Evolutionary conservation across 2,329 filamentous ascomycete genomes (phyloP).

Genomic region (Colletotrichum sp.): DNA sequence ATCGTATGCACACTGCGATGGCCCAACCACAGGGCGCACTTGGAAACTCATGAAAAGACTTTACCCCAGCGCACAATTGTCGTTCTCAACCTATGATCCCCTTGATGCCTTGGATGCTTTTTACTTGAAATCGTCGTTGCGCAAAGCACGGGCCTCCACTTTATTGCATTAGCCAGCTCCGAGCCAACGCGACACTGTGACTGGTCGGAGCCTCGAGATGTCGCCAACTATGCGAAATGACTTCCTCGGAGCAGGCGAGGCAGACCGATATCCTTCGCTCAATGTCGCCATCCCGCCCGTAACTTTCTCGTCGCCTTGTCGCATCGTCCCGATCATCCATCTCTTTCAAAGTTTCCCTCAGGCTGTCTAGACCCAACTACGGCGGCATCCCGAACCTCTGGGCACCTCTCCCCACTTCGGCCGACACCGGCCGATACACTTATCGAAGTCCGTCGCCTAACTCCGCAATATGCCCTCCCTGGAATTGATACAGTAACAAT

Average conservation of each 20-base stretch:
- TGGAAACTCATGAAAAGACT: background rate
- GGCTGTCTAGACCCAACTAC: background rate
- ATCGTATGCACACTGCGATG: background rate
- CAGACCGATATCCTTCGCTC: background rate
- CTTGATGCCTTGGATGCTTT: background rate
- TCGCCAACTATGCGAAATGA: background rate
- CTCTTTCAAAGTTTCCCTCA: background rate
- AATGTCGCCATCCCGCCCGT: background rate
- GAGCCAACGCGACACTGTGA: background rate
- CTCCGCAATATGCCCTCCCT: background rate
- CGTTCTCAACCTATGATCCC: background rate
- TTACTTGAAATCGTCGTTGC: background rate
- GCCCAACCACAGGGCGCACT: background rate
- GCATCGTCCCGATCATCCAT: background rate
- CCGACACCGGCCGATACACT: background rate
- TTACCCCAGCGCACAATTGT: background rate
- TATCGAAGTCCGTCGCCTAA: background rate
- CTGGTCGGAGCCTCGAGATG: background rate
- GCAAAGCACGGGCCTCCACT: background rate
- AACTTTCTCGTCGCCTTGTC: background rate
- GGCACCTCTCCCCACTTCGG: background rate
- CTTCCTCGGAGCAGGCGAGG: background rate
- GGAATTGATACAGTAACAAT: background rate
- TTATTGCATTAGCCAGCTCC: background rate
- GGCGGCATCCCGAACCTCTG: background rate